Evolutionary conservation across 2,329 filamentous ascomycete species (phyloP).

Genomic region (Berkeleyomyces rouxiae): DNA sequence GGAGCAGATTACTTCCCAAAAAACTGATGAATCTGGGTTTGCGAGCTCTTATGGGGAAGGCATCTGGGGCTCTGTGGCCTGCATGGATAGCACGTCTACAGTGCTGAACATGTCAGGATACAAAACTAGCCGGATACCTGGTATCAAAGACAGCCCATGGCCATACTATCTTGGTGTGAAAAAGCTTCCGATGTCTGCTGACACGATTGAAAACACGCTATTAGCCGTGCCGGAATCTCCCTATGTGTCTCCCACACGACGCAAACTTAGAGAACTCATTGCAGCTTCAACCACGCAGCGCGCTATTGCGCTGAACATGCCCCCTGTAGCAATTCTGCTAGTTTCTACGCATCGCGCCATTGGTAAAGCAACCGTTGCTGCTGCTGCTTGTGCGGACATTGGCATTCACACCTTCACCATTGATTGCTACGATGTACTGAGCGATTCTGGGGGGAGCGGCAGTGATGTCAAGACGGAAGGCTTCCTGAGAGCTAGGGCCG

Average conservation of each 20-base stretch:
- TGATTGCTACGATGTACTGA: conserved; percentile 83
- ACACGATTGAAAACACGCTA: conserved; percentile 20
- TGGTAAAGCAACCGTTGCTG: conserved; percentile 69
- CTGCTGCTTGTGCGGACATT: conserved; percentile 67
- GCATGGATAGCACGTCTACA: conserved; percentile 72
- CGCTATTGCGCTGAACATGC: conserved; percentile 73
- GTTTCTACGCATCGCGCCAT: conserved; percentile 87
- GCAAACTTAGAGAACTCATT: conserved; percentile 68
- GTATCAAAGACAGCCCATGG: conserved; percentile 63
- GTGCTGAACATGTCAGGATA: conserved; percentile 86
- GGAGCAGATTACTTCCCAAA: conserved; percentile 48
- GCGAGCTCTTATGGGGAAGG: conserved; percentile 39
- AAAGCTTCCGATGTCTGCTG: conserved; percentile 35
- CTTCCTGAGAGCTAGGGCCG: conserved; percentile 71
- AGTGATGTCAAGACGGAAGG: conserved; percentile 90
- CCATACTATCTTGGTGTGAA: conserved; percentile 75
- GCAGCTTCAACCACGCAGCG: conserved; percentile 76
- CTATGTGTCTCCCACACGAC: conserved; percentile 43
- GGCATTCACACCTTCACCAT: conserved; percentile 80
- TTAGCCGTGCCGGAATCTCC: conserved; percentile 28
- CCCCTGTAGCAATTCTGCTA: conserved; percentile 72
- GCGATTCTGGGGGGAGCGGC: conserved; percentile 43
- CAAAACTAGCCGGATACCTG: conserved; percentile 64
- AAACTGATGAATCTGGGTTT: conserved; percentile 32
- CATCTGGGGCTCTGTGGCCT: conserved; percentile 71